phyloP scores from a whole-genome alignment of 805 yeast species.

The Monosporozyma aquatica region DNA sequence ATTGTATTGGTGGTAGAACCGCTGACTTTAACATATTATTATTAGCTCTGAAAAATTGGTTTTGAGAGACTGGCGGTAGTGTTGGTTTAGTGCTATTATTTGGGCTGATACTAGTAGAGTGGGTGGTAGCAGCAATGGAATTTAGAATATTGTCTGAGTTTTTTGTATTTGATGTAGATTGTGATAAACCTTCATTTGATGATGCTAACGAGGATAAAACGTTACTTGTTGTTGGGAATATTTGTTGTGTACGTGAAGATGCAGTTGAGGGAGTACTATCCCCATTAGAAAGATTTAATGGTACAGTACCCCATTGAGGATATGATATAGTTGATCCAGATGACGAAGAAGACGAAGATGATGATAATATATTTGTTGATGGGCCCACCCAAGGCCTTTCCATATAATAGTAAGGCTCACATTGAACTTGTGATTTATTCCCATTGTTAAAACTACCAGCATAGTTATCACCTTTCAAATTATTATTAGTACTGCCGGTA shows the following conservation, averaged over 20 bases:
- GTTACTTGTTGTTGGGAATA: neutral
- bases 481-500: neutral
- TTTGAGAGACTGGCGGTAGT: conserved; percentile 5
- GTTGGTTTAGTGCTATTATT: neutral
- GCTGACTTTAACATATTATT: neutral
- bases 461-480: neutral
- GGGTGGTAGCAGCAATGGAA: neutral
- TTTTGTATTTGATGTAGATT: neutral
- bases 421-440: neutral
- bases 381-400: neutral
- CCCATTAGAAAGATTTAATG: neutral
- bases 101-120: neutral
- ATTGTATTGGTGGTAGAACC: conserved; percentile 1
- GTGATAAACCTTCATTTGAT: neutral
- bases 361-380: neutral
- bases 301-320: neutral
- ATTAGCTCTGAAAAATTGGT: conserved; percentile 3
- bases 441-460: neutral
- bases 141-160: neutral
- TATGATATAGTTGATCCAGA: neutral
- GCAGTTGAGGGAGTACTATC: neutral
- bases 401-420: neutral
- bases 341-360: neutral
- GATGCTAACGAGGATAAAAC: neutral
- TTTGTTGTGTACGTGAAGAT: neutral